A percentile compares a stretch with the other conserved stretches of the same genome.
phyloP scores from a whole-genome alignment of 495 filamentous ascomycete species.

The Penicillium longicatenatum region DNA sequence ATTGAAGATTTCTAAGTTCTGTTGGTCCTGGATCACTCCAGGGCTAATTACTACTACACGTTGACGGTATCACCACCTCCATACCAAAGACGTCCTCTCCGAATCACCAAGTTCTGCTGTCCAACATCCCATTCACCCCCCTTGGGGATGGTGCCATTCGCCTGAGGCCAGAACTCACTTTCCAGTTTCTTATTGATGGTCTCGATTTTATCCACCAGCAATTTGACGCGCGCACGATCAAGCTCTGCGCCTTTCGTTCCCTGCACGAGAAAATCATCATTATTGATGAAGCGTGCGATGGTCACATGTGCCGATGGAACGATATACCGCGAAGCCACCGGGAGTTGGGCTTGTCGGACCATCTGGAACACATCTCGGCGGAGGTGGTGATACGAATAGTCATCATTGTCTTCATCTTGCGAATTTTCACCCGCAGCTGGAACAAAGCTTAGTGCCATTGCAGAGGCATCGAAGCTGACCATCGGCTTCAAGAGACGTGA shows the following conservation, averaged over 20 bases:
- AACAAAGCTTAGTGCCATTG: conserved; percentile 77
- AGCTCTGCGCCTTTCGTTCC: conserved; percentile 30
- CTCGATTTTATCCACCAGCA: conserved; percentile 66
- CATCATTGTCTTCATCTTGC: conserved; percentile 20
- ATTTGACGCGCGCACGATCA: conserved; percentile 50
- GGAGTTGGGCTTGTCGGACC: conserved; percentile 53
- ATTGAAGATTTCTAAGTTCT: no score
- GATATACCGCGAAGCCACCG: conserved; percentile 70
- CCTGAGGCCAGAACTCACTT: conserved; percentile 61
- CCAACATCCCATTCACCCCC: conserved; percentile 68
- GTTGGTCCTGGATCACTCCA: no score
- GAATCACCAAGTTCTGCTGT: conserved; percentile 68
- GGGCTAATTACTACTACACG: neutral
- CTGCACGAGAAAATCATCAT: conserved; percentile 43
- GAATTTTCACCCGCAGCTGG: conserved; percentile 62
- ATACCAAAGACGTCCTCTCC: conserved; percentile 75
- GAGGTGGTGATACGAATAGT: conserved; percentile 87
- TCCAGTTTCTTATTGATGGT: conserved; percentile 70
- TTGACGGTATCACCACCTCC: conserved; percentile 62
- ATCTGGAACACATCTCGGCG: conserved; percentile 69
- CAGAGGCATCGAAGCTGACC: conserved; percentile 76
- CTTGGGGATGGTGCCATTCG: conserved; percentile 44
- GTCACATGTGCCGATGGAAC: conserved; percentile 85
- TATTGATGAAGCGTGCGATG: conserved; percentile 70
- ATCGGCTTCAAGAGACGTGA: conserved; percentile 74